phyloP scores from a whole-genome alignment of 2,329 filamentous ascomycete species.

The Xylariaceae sp. region DNA sequence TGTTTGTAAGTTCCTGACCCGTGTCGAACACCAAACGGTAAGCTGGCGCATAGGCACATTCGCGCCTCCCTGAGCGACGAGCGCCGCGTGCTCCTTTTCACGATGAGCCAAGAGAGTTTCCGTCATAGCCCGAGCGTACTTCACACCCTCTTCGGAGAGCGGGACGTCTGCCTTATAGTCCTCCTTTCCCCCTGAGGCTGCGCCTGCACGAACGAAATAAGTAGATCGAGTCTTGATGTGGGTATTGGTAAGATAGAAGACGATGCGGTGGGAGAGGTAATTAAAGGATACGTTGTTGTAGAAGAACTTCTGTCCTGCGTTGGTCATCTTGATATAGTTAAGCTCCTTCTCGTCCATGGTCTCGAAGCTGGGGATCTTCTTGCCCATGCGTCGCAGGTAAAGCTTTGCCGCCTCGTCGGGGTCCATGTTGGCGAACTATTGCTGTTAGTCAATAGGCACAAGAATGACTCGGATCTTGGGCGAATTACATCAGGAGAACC shows the following conservation, averaged over 20 bases:
- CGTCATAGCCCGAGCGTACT: constrained; percentile 81
- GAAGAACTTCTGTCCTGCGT: constrained; percentile 85
- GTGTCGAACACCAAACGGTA: constrained; percentile 91
- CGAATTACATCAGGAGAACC: constrained; percentile 77
- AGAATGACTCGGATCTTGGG: background rate
- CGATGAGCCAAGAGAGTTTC: constrained; percentile 78
- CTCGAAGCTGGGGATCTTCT: constrained; percentile 92
- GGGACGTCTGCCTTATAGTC: constrained; percentile 88
- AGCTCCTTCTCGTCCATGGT: constrained; percentile 92
- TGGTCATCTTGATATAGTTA: constrained; percentile 99
- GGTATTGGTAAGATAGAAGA: constrained; percentile 95
- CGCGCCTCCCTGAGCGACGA: constrained; percentile 62
- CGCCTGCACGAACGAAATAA: constrained; percentile 85
- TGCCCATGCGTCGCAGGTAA: constrained; percentile 83
- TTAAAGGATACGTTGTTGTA: constrained; percentile 98
- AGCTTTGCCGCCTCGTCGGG: constrained; percentile 87
- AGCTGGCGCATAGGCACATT: constrained; percentile 70
- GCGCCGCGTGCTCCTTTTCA: constrained; percentile 68
- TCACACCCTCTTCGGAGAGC: constrained; percentile 70
- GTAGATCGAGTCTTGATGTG: constrained; percentile 94
- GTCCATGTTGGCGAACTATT: constrained; percentile 80
- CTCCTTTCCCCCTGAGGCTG: constrained; percentile 72
- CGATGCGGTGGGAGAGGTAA: constrained; percentile 92
- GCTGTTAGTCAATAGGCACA: constrained; percentile 14
- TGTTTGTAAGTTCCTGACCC: constrained; percentile 85